Evolutionary conservation across 140 eudicot species (phyloP), one percentile per base, ranked within the genome.

Genomic region (Cichorium intybus): DNA sequence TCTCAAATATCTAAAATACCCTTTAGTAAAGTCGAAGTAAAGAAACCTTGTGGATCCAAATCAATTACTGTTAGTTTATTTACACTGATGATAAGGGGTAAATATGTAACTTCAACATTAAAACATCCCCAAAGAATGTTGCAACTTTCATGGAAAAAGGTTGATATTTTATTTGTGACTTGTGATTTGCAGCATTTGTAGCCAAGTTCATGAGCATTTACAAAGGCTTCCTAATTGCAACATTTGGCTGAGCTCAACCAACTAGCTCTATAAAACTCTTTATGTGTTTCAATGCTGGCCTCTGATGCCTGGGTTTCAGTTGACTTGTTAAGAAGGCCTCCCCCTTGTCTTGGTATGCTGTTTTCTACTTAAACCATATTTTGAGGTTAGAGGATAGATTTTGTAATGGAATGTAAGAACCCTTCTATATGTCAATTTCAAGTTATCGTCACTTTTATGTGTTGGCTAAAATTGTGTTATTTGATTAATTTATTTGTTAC

Each of bases 141-240:
- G 45, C 56, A n/a, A 63, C n/a, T 62, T 71, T 20, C 12, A 53
- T 62, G 8, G 15, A 17, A 47, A 61, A 51, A 24, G 17, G 29
- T 70, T 46, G 37, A 16, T 45, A 5, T 45, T 24, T 18, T 15
- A 8, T 15, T 53, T 45, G 18, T 47, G 33, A 50, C 15, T 31
- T 55, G 54, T 47, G 16, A 27, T 54, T 75, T 77, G 87, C 96
- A 88, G 98, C 98, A 77, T 92, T 92, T 65, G 95, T 92, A 27
- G 98, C 98, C 75, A 92, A 88, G 86, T 92, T 92, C 71, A 92
- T 92, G 98, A 92, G 98, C 83, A 81, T 88, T 74, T 92, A 92
- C 76, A 92, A 92, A 71, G 83, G 89, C 56, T 92, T 92, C 77
- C 85, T 92, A 12, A 83, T 92, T 24, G 89, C 85, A 29, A 80